phyloP scores from a whole-genome alignment of 2,329 filamentous ascomycete genomes.

The Furcasterigmium furcatum region DNA sequence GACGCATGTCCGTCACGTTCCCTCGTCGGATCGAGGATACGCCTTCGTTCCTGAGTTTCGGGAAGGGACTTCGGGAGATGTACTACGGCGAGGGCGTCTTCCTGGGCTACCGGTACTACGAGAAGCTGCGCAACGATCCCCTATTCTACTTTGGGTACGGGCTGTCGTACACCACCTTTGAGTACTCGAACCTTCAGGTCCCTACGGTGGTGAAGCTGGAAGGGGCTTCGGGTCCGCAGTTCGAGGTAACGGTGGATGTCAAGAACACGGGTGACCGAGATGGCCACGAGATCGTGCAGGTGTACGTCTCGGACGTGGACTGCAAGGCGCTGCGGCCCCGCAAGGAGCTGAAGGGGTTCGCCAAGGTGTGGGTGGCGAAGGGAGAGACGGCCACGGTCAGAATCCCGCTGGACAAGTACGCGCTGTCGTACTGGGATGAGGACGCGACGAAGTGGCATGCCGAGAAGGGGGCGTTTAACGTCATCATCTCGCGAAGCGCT shows the following conservation, averaged over 20 bases:
- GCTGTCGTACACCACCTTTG: slow-evolving; percentile 64
- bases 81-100: slow-evolving; percentile 72
- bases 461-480: background rate
- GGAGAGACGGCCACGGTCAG: slow-evolving; percentile 27
- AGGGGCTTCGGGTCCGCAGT: slow-evolving; percentile 25
- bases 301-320: slow-evolving; percentile 37
- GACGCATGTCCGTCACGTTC: slow-evolving; percentile 73
- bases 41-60: slow-evolving; percentile 64
- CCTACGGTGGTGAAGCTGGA: slow-evolving; percentile 17
- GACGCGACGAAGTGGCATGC: background rate
- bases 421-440: slow-evolving; percentile 2
- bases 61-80: slow-evolving; percentile 55
- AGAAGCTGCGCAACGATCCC: slow-evolving; percentile 37
- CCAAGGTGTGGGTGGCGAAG: slow-evolving; percentile 47
- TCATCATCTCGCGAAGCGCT: background rate
- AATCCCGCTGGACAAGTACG: background rate
- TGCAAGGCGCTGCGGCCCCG: slow-evolving; percentile 31
- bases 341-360: slow-evolving; percentile 48
- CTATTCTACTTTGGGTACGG: slow-evolving; percentile 68
- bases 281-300: slow-evolving; percentile 14
- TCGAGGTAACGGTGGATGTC: background rate
- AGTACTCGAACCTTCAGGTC: slow-evolving; percentile 34
- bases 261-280: background rate
- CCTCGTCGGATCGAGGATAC: slow-evolving; percentile 61
- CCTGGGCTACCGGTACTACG: slow-evolving; percentile 70